Evolutionary conservation across 2,329 filamentous ascomycete genomes (phyloP).

Genomic region (Acrodontium crateriforme): DNA sequence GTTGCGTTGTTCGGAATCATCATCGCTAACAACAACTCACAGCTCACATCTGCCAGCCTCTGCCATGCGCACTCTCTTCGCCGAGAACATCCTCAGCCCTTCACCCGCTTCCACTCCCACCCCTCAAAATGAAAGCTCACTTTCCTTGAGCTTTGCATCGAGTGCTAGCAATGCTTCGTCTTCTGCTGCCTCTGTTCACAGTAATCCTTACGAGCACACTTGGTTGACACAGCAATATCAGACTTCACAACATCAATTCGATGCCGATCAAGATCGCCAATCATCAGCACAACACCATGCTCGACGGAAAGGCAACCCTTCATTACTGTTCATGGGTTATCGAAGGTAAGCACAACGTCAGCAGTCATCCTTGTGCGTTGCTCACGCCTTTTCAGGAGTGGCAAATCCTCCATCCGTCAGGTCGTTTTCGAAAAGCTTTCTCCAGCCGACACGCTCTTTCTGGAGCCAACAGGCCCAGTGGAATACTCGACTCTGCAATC

Average conservation of each 20-base stretch:
- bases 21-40: too few species aligned
- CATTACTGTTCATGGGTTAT: slow-evolving; percentile 87
- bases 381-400: slow-evolving; percentile 49
- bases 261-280: slow-evolving; percentile 4
- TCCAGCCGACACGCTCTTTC: slow-evolving; percentile 85
- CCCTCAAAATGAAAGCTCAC: slow-evolving; percentile 14
- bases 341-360: slow-evolving; percentile 78
- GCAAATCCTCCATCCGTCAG: slow-evolving; percentile 95
- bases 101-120: slow-evolving; percentile 12
- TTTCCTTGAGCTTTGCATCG: slow-evolving; percentile 18
- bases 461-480: slow-evolving; percentile 87
- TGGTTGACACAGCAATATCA: slow-evolving; percentile 18
- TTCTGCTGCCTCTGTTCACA: slow-evolving; percentile 14
- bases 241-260: slow-evolving; percentile 10
- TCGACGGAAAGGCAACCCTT: slow-evolving; percentile 37
- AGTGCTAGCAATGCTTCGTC: slow-evolving; percentile 12
- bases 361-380: too few species aligned
- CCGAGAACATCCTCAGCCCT: slow-evolving; percentile 19
- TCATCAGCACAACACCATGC: slow-evolving; percentile 6
- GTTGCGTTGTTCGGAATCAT: too few species aligned
- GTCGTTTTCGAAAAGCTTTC: slow-evolving; percentile 99
- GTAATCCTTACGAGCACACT: too few species aligned
- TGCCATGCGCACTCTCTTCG: slow-evolving; percentile 23
- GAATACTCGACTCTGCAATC: slow-evolving; percentile 94
- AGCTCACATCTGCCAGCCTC: too few species aligned